Conservation (phyloP, 306 rosid genomes). For the Prinsepia uniflora region DNA sequence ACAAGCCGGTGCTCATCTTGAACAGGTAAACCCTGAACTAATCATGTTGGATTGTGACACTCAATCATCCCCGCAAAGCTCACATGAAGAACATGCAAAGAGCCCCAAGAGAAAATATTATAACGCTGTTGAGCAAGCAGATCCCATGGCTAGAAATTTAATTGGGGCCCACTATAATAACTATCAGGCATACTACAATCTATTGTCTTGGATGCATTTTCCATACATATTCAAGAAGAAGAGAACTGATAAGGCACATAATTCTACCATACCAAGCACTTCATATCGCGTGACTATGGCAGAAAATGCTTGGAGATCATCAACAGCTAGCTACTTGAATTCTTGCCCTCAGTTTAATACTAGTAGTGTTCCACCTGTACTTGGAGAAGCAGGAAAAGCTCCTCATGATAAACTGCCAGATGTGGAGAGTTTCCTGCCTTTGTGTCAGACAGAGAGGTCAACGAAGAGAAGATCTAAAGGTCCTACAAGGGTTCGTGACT, state of each 20-base stretch:
- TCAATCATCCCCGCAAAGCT: constrained; percentile 19
- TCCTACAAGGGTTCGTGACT: constrained; percentile 33
- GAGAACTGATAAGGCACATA: constrained; percentile 26
- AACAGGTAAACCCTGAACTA: constrained; percentile 14
- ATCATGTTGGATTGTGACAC: constrained; percentile 12
- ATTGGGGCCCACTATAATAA: constrained; percentile 15
- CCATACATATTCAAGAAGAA: constrained; percentile 26
- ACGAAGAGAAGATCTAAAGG: constrained; percentile 52
- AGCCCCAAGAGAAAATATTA: constrained; percentile 16
- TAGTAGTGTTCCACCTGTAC: constrained; percentile 5
- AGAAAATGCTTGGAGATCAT: constrained; percentile 13
- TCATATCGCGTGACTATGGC: constrained; percentile 13
- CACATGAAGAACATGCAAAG: constrained; percentile 26
- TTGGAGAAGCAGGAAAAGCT: constrained; percentile 5
- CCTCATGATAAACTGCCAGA: constrained; percentile 17
- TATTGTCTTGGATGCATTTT: constrained; percentile 12
- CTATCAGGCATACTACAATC: constrained; percentile 16
- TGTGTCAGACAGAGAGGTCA: constrained; percentile 19
- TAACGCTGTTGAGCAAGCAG: constrained; percentile 7
- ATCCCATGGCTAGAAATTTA: constrained; percentile 7
- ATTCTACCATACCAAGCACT: constrained; percentile 14
- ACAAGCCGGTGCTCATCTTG: constrained; percentile 23
- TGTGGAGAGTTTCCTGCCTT: constrained; percentile 14
- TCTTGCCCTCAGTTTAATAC: neutral
- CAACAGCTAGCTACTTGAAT: neutral